These are phyloP conservation scores for Bipolaris bicolor DNA, from an alignment of 2,329 filamentous ascomycete species.

Conservation along the genomic window DNA sequence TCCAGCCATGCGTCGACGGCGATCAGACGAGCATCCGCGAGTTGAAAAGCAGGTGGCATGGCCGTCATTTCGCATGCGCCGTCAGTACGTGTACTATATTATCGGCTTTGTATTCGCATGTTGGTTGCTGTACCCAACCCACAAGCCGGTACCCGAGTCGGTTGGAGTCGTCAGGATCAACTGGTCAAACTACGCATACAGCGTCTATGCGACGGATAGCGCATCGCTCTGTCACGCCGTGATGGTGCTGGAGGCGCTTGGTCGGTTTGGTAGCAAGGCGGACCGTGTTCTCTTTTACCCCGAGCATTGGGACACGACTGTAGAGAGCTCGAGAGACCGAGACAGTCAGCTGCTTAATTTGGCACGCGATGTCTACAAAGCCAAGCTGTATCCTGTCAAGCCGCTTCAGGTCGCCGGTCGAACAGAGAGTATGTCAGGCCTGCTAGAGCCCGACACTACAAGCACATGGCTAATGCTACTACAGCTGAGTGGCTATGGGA, in stretches of 20 bases:
- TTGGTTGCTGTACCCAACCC: slow-evolving; percentile 36
- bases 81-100: slow-evolving; percentile 39
- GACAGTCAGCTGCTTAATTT: slow-evolving; percentile 56
- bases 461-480: slow-evolving; percentile 24
- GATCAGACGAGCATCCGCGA: slow-evolving; percentile 45
- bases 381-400: slow-evolving; percentile 56
- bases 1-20: slow-evolving; percentile 42
- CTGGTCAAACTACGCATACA: slow-evolving; percentile 52
- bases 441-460: slow-evolving; percentile 12
- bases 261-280: slow-evolving; percentile 51
- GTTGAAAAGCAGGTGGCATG: slow-evolving; percentile 27
- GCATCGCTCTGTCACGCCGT: slow-evolving; percentile 53
- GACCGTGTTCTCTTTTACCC: slow-evolving; percentile 56
- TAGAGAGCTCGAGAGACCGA: slow-evolving; percentile 38
- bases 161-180: slow-evolving; percentile 32
- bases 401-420: slow-evolving; percentile 47
- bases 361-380: slow-evolving; percentile 58
- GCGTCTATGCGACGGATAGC: slow-evolving; percentile 52
- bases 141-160: slow-evolving; percentile 10
- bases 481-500: slow-evolving; percentile 60
- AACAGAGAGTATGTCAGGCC: slow-evolving; percentile 36
- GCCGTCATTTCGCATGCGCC: slow-evolving; percentile 31
- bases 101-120: slow-evolving; percentile 35
- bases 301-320: slow-evolving; percentile 45
- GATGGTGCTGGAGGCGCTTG: slow-evolving; percentile 54